A percentile compares a stretch with the other conserved stretches of the same genome.
These are phyloP conservation scores for Kwoniella sp. DNA, from an alignment of 768 basidiomycete species.

Conservation along the genomic window DNA sequence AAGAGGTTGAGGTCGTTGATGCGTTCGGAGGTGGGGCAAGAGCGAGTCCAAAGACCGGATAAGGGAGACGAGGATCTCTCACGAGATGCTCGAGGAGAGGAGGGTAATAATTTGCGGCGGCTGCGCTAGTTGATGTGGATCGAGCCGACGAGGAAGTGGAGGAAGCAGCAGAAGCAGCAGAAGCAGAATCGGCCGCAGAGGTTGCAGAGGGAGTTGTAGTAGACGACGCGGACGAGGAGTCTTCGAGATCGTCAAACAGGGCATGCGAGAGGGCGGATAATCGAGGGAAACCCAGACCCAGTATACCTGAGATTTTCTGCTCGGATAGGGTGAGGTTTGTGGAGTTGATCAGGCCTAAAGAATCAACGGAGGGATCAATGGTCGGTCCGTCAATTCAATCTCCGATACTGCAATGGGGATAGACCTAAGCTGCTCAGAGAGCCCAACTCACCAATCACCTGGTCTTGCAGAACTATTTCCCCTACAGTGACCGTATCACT, in stretches of 20 bases:
- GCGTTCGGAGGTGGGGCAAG: conserved; percentile 31
- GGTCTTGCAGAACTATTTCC: conserved; percentile 16
- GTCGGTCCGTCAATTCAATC: background rate
- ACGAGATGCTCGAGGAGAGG: conserved; percentile 42
- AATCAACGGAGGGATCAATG: background rate
- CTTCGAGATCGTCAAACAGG: conserved; percentile 1
- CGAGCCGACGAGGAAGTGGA: conserved; percentile 18
- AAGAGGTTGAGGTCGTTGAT: conserved; percentile 11
- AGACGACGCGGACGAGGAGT: background rate
- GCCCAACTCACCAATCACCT: conserved; percentile 32
- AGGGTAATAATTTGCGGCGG: conserved; percentile 34
- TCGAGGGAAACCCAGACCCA: conserved; percentile 49
- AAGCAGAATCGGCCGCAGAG: conserved; percentile 9
- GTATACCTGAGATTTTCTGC: conserved; percentile 42
- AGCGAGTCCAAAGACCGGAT: conserved; percentile 46
- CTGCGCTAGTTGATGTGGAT: conserved; percentile 12
- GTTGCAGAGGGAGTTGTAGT: conserved; percentile 4
- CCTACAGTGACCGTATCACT: conserved; percentile 32
- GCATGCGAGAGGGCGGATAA: conserved; percentile 25
- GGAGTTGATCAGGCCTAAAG: conserved; percentile 39
- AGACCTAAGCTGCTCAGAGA: too few species aligned
- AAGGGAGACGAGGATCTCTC: conserved; percentile 27
- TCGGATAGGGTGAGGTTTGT: conserved; percentile 43
- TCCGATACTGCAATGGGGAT: background rate
- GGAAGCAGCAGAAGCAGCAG: conserved; percentile 7